Conservation (phyloP, 1,139 yeast genomes). For the Taphrina deformans region DNA sequence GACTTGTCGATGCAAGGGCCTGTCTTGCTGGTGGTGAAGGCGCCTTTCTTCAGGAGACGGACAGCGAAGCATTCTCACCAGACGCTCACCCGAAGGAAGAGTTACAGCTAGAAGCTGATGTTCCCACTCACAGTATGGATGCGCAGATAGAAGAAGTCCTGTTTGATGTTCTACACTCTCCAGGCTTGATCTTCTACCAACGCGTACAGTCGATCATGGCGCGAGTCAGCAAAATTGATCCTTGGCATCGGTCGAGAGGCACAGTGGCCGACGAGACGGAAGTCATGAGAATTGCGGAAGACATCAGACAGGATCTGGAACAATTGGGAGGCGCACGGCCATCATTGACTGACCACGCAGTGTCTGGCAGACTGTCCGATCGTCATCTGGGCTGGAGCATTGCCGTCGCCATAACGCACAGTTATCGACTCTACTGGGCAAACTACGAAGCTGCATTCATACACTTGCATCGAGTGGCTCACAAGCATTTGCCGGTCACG, state of each 20-base stretch:
- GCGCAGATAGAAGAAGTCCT: background rate
- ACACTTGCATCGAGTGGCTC: background rate
- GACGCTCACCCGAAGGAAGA: background rate
- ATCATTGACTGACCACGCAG: background rate
- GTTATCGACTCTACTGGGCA: constrained; percentile 4
- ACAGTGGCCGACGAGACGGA: constrained; percentile 1
- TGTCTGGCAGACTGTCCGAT: background rate
- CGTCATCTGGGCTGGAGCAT: background rate
- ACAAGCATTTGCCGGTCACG: background rate
- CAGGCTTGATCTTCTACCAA: background rate
- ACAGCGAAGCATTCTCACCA: background rate
- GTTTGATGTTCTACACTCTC: background rate
- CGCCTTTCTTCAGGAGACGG: background rate
- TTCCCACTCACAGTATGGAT: background rate
- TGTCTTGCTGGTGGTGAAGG: constrained; percentile 1
- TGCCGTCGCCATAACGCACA: background rate
- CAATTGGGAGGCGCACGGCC: background rate
- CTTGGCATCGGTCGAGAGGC: background rate
- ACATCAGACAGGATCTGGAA: background rate
- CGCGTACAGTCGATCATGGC: constrained; percentile 8
- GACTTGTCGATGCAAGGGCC: background rate
- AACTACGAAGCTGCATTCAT: constrained; percentile 3
- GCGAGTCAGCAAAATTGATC: background rate
- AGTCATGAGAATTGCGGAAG: background rate
- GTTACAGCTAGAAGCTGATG: background rate